Evolutionary conservation across 2,329 filamentous ascomycete species (phyloP).

Genomic region (Colletotrichum abscissum): DNA sequence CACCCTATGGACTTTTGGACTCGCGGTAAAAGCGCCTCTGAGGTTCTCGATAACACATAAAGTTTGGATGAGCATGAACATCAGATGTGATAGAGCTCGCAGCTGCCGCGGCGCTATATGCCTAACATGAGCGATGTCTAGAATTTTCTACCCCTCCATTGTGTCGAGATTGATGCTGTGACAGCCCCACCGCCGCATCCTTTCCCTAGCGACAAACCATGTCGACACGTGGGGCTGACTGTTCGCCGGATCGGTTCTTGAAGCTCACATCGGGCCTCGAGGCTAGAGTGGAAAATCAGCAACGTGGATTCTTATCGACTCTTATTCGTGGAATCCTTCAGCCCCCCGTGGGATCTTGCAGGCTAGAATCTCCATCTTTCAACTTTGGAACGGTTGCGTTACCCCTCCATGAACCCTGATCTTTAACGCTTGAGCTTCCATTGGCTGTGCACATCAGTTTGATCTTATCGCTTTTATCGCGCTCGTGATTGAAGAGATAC

Average conservation of each 20-base stretch:
- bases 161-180: constrained; percentile 5
- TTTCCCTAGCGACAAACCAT: constrained; percentile 26
- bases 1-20: not conserved
- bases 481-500: not conserved
- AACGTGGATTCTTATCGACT: constrained; percentile 11
- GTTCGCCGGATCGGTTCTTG: constrained; percentile 11
- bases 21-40: constrained; percentile 19
- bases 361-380: not conserved
- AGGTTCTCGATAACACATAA: not conserved
- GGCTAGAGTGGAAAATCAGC: not conserved
- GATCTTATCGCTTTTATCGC: not conserved
- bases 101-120: not conserved
- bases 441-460: not conserved
- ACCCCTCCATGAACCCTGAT: constrained; percentile 6
- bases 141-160: constrained; percentile 30
- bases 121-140: constrained; percentile 23
- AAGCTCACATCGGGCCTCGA: constrained; percentile 5
- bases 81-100: not conserved
- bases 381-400: not conserved
- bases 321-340: constrained; percentile 5
- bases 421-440: not conserved
- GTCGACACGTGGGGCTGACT: constrained; percentile 29
- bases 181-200: not conserved
- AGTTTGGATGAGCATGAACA: not conserved
- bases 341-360: not conserved